These are phyloP conservation scores for Pestalotiopsis sp. DNA, from an alignment of 2,329 filamentous ascomycete genomes.

Conservation along the genomic window DNA sequence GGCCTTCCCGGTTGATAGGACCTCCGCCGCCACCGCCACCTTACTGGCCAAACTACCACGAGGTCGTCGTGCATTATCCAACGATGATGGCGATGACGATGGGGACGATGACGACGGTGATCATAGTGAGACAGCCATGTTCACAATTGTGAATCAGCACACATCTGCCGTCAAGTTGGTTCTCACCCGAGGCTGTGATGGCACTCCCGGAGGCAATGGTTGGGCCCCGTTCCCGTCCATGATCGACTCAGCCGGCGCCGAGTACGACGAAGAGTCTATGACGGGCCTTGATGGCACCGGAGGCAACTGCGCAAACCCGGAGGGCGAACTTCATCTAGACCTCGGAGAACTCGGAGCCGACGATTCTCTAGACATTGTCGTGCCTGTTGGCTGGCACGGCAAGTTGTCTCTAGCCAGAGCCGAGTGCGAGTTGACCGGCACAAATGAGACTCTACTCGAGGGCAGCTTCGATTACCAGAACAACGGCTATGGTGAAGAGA, in stretches of 20 bases:
- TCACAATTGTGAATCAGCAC: not conserved
- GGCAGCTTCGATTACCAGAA: not conserved
- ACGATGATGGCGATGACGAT: not conserved
- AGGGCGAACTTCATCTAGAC: not conserved
- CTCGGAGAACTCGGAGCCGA: not conserved
- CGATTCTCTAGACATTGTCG: not conserved
- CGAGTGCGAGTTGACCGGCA: not conserved
- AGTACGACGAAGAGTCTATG: not conserved
- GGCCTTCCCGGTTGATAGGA: not conserved
- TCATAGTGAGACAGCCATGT: not conserved
- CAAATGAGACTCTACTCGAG: conserved; percentile 1
- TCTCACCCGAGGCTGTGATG: not conserved
- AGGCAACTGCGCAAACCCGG: not conserved
- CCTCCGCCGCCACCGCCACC: not conserved
- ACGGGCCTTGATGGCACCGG: not conserved
- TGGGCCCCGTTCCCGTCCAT: not conserved
- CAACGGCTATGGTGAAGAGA: not conserved
- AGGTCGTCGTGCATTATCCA: not conserved
- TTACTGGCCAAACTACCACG: not conserved
- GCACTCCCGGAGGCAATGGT: not conserved
- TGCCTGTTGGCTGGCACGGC: not conserved
- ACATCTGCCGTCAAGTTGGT: not conserved
- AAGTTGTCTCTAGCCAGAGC: not conserved
- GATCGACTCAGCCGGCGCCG: not conserved
- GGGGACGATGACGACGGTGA: too few relatives aligned